Percentiles rank a stretch among this genome's conserved stretches.
Conservation (phyloP, 176 grass and related monocot species). For the Phragmites australis region DNA sequence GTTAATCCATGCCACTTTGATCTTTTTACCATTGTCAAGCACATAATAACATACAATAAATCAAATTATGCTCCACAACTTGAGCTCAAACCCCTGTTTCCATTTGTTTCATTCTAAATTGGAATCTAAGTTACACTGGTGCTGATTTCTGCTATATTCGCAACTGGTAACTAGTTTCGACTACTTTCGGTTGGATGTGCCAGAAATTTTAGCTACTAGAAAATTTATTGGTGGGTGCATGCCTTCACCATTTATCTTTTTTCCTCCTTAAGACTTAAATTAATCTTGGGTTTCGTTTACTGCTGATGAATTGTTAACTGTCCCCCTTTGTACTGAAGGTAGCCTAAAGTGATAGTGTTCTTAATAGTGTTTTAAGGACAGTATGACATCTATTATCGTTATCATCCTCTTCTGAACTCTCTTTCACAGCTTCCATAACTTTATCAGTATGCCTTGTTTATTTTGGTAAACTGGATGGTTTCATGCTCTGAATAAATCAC, state of each 20-base stretch:
- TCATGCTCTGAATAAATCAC: constrained; percentile 20
- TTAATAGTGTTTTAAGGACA: background rate
- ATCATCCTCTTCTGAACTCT: background rate
- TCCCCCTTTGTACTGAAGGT: background rate
- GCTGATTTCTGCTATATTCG: background rate
- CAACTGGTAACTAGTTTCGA: too few species aligned
- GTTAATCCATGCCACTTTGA: background rate
- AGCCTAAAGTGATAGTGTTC: background rate
- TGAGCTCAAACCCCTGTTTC: background rate
- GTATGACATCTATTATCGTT: background rate
- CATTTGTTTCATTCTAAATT: constrained; percentile 1
- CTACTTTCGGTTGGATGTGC: too few species aligned
- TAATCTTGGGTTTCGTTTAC: background rate
- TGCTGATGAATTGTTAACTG: background rate
- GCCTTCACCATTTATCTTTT: background rate
- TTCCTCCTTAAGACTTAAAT: background rate
- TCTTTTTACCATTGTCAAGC: background rate
- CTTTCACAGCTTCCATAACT: background rate
- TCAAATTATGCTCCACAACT: background rate
- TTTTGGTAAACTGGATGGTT: background rate
- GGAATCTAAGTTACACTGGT: background rate
- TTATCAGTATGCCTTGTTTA: constrained; percentile 2
- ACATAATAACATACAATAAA: background rate
- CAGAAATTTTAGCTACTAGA: constrained; percentile 3
- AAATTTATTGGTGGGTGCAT: background rate